Conservation (phyloP, 306 rosid genomes). For the Casuarina glauca region DNA sequence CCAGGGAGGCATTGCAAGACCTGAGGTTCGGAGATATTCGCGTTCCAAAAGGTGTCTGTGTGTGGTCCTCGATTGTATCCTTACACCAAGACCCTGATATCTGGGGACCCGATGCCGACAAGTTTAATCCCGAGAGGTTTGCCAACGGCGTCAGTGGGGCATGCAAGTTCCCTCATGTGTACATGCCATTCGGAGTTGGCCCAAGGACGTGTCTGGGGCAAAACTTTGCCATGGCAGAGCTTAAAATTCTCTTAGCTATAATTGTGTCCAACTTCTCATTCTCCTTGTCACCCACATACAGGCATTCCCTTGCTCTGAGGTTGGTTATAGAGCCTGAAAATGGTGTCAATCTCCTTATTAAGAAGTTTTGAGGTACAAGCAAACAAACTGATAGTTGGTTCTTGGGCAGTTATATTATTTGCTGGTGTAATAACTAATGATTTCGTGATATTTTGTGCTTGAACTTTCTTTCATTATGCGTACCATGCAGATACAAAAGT, state of each 20-base stretch:
- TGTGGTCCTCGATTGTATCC: slow-evolving; percentile 15
- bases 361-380: slow-evolving; percentile 26
- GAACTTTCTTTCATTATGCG: no score
- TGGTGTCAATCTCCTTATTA: slow-evolving; percentile 40
- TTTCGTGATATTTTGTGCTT: no score
- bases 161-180: slow-evolving; percentile 31
- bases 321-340: slow-evolving; percentile 33
- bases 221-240: slow-evolving; percentile 34
- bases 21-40: slow-evolving; percentile 23
- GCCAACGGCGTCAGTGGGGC: slow-evolving; percentile 28
- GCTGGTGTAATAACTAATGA: no score
- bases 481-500: no score
- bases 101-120: slow-evolving; percentile 31
- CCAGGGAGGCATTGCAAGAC: slow-evolving; percentile 23
- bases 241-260: slow-evolving; percentile 32
- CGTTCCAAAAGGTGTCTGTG: slow-evolving; percentile 16
- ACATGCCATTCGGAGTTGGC: slow-evolving; percentile 38
- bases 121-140: slow-evolving; percentile 34
- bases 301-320: slow-evolving; percentile 28
- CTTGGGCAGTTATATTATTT: no score
- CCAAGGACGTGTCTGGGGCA: slow-evolving; percentile 37
- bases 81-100: slow-evolving; percentile 21
- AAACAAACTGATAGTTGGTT: neutral
- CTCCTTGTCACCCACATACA: slow-evolving; percentile 40
- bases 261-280: slow-evolving; percentile 40